phyloP scores from a whole-genome alignment of 1,284 basidiomycete genomes.

The Microstroma glucosiphilum region DNA sequence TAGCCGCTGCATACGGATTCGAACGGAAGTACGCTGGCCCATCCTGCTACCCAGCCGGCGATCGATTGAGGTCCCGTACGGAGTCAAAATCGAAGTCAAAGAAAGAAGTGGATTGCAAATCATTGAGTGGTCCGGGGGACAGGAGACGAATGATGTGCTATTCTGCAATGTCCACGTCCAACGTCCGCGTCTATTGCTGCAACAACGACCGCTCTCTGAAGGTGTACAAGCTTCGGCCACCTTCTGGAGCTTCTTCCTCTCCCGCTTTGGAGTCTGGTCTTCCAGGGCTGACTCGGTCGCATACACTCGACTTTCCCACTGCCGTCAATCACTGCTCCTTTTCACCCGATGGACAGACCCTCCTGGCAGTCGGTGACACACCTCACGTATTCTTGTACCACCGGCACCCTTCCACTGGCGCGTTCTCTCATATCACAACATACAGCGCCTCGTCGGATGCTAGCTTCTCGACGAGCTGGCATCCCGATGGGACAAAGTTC shows the following conservation, averaged over 20 bases:
- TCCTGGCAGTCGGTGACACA: conserved; percentile 79
- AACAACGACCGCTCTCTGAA: conserved; percentile 75
- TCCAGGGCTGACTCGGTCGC: conserved; percentile 58
- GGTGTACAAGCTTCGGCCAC: conserved; percentile 53
- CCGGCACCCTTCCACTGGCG: conserved; percentile 20
- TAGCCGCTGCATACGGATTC: conserved; percentile 10
- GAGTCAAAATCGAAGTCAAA: conserved; percentile 2
- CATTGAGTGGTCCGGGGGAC: conserved; percentile 33
- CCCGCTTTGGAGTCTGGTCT: conserved; percentile 26
- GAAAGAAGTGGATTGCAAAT: neutral
- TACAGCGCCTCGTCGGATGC: conserved; percentile 52
- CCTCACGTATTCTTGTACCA: conserved; percentile 61
- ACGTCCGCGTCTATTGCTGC: conserved; percentile 63
- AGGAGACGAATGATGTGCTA: conserved; percentile 19
- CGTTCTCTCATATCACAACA: conserved; percentile 26
- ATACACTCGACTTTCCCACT: conserved; percentile 26
- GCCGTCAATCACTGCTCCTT: conserved; percentile 51
- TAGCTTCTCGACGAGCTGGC: conserved; percentile 79
- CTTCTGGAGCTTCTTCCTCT: conserved; percentile 7
- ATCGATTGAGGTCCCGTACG: neutral
- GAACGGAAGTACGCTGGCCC: neutral
- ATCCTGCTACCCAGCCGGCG: neutral
- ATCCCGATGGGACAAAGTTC: conserved; percentile 69
- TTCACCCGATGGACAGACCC: conserved; percentile 72
- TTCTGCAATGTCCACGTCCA: conserved; percentile 53